phyloP scores from a whole-genome alignment of 2,329 filamentous ascomycete species.

The Paradendryphiella salina region DNA sequence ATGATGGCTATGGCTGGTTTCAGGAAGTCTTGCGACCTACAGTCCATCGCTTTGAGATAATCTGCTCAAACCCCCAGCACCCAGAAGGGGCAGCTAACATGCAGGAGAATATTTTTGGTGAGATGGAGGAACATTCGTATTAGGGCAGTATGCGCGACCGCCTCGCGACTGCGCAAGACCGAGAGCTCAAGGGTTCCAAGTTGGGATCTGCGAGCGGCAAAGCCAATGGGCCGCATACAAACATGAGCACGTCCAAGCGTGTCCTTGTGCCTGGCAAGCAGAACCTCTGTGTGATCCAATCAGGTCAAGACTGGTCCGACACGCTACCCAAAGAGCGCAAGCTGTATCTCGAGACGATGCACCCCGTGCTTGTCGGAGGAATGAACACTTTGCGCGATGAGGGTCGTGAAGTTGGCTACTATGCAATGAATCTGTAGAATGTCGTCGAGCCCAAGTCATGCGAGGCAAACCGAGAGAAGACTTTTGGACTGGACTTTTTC shows the following conservation, averaged over 20 bases:
- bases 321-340: conserved; percentile 49
- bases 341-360: conserved; percentile 53
- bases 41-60: conserved; percentile 51
- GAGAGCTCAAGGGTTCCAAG: conserved; percentile 37
- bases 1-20: conserved; percentile 48
- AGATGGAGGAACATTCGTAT: conserved; percentile 51
- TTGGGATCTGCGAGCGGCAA: not conserved
- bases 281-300: conserved; percentile 52
- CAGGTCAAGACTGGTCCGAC: conserved; percentile 53
- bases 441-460: conserved; percentile 38
- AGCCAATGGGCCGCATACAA: not conserved
- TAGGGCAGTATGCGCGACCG: conserved; percentile 55
- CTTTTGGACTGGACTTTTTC: conserved; percentile 51
- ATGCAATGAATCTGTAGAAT: conserved; percentile 52
- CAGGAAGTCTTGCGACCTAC: conserved; percentile 50
- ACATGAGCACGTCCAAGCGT: conserved; percentile 14
- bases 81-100: conserved; percentile 51
- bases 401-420: conserved; percentile 51
- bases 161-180: conserved; percentile 47
- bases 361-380: conserved; percentile 50
- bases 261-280: conserved; percentile 44
- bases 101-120: conserved; percentile 44
- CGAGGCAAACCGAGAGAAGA: conserved; percentile 36
- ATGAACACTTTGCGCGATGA: conserved; percentile 53
- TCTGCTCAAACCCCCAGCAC: conserved; percentile 46